Conservation (phyloP, 768 basidiomycete species). For the Rubroboletus satanas region DNA sequence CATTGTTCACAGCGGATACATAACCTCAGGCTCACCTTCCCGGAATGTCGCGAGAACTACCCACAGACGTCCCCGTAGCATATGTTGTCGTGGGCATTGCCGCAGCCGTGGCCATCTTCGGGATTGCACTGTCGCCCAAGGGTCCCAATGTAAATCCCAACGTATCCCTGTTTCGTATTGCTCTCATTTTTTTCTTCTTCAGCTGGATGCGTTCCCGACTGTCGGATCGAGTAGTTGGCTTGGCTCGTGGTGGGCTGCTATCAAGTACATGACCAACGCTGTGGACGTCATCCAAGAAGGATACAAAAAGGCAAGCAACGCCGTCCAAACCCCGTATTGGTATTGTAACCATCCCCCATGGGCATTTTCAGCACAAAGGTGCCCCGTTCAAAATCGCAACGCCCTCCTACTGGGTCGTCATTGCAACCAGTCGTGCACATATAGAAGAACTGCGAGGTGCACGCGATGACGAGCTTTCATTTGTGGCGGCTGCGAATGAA, state of each 20-base stretch:
- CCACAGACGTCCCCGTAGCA: background rate
- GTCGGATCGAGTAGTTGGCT: slow-evolving; percentile 23
- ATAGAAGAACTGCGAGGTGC: slow-evolving; percentile 40
- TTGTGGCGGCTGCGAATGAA: slow-evolving; percentile 29
- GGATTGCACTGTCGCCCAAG: background rate
- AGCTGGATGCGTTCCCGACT: slow-evolving; percentile 30
- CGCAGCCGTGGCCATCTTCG: background rate
- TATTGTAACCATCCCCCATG: background rate
- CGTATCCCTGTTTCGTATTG: background rate
- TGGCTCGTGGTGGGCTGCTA: slow-evolving; percentile 24
- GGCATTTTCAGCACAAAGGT: slow-evolving; percentile 19
- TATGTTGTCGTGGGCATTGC: background rate
- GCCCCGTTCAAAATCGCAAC: slow-evolving; percentile 31
- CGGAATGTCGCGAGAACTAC: background rate
- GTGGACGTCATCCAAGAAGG: slow-evolving; percentile 29
- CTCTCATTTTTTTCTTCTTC: background rate
- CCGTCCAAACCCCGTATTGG: background rate
- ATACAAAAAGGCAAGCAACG: slow-evolving; percentile 24
- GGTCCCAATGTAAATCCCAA: background rate
- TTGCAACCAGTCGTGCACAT: slow-evolving; percentile 28
- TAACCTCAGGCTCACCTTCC: background rate
- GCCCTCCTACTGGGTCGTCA: slow-evolving; percentile 35
- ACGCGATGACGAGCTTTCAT: slow-evolving; percentile 36
- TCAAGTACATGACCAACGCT: slow-evolving; percentile 17
- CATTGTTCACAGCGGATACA: background rate